phyloP scores from a whole-genome alignment of 805 yeast species.

The Yarrowia keelungensis region DNA sequence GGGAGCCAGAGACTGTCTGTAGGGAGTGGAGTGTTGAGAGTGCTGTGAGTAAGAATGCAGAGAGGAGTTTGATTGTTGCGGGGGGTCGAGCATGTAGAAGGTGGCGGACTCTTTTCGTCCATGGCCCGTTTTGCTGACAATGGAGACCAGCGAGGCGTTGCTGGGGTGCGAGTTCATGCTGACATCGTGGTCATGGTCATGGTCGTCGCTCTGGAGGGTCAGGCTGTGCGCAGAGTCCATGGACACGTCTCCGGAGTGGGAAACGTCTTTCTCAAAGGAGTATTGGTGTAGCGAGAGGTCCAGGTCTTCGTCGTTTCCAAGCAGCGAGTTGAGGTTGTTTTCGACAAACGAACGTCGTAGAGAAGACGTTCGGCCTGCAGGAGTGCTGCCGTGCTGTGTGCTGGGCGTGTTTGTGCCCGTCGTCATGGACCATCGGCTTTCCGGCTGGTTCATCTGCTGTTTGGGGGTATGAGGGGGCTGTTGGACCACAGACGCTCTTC shows the following conservation, averaged over 20 bases:
- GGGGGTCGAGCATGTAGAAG: conserved; percentile 36
- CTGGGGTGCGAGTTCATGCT: conserved; percentile 13
- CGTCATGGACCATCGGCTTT: conserved; percentile 21
- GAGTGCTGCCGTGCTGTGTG: conserved; percentile 7
- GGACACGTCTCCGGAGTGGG: conserved; percentile 3
- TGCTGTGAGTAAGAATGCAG: conserved; percentile 2
- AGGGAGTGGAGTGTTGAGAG: conserved; percentile 9
- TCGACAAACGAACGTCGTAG: conserved; percentile 26
- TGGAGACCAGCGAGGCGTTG: conserved; percentile 21
- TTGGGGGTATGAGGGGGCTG: conserved; percentile 41
- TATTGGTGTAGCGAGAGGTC: conserved; percentile 16
- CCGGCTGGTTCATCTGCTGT: conserved; percentile 27
- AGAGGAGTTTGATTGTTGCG: conserved; percentile 3
- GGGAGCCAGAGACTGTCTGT: conserved; percentile 11
- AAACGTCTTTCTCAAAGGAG: neutral
- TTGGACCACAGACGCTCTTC: conserved; percentile 40
- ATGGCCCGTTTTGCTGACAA: conserved; percentile 10
- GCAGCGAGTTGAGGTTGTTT: conserved; percentile 37
- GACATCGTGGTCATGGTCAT: conserved; percentile 3
- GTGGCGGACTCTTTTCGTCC: conserved; percentile 30
- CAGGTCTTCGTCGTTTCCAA: conserved; percentile 9
- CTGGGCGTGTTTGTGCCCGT: conserved; percentile 36
- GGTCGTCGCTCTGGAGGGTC: neutral
- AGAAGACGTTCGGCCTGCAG: conserved; percentile 5
- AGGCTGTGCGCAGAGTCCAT: neutral